Base-by-base conservation (phyloP, 495 filamentous ascomycete genomes). In the Cenococcum geophilum region DNA sequence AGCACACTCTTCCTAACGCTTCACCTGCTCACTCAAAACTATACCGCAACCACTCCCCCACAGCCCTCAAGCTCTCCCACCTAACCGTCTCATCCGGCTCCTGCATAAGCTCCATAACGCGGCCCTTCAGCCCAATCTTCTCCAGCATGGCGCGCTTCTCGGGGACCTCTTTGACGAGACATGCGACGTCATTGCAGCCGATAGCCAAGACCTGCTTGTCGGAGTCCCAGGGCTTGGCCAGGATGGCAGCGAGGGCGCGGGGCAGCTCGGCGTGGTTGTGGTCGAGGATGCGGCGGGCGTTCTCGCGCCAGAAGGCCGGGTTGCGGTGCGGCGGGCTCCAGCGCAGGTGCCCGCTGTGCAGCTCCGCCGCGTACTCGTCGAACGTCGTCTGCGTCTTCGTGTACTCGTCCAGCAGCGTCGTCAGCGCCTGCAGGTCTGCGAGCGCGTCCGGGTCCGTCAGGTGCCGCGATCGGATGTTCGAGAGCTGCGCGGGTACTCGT, bases 181-280 rank as follows among this genome's bases (percentile, higher is more conserved):
- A 86, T 14, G 90, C 92, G 20, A 97, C 81, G 73, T 98, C 93
- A 69, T 97, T 97, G 74, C 91, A 97, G 21, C 87, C 95, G 72
- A 97, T 93, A 0, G 95, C 93, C 62, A 98, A 79, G 21, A 97
- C 92, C 68, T 93, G 88, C 78, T 96, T 97, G 73, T 97, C 95
- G 59, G 84, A 87, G 14, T 91, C 89, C 91, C 91, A 97, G 50
- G 69, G 72, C 77, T 95, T 91, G 32, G 79, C 76, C 75, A 98
- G 79, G 43, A 96, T 96, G 70, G 95, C 89, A 4, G 88, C 88
- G 18, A 98, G 77, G 74, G 91, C 89, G 73, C 84, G 87, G 47
- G 88, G 83, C 36, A 96, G 76, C 43, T 86, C 88, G 22, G 87
- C 89, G 47, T 88, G 87, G 66, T 87, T 82, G 54, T 88, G 81